Base-by-base conservation (phyloP, 371 early-diverging fungal species). In the Conidiobolus incongruus region DNA sequence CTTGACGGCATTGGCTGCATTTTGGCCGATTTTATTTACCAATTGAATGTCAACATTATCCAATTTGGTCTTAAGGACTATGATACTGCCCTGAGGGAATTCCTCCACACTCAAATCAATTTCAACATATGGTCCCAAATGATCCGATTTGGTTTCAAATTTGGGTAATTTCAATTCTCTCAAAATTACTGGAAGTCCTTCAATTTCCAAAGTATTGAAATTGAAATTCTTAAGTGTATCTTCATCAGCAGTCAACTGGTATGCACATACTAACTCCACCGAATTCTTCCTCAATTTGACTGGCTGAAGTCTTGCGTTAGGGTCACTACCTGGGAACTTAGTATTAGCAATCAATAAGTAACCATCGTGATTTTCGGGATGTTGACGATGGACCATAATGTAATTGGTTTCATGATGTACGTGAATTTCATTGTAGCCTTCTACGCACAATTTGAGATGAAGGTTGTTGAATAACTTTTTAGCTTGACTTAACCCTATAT, bases 381-480 rank as follows among this genome's bases (percentile, higher is more conserved):
- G 81, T 38, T 87, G 72, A 5, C 97, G 75, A 53, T 92, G 90
- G 0, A 96, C 76, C 12, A 83, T 68, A 29, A 93, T 72, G 44
- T 75, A 89, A 61, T 81, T 32, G 46, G 75, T 72, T 52, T 93
- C 90, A 40, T 90, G 90, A 55, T 92, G 83, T 11, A 96, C 93
- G 59, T 90, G 83, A 10, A 88, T 77, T 50, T 94, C 94, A 20
- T 62, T 68, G 53, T 69, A 92, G 1, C 82, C 83, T 38, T 83
- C 71, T 19, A 73, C 50, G 0, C 85, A 78, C 71, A 94, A 71
- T 38, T 79, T 68, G 7, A 59, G 47, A 53, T 94, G 97, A 15
- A 91, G 58, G 11, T 54, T 47, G 46, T 81, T 68, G 30, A 96
- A 55, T 20, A 60, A 56, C 1, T 72, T 63, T 59, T 89, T 93